Conservation (phyloP, 768 basidiomycete genomes). For the Candolleomyces efflorescens region DNA sequence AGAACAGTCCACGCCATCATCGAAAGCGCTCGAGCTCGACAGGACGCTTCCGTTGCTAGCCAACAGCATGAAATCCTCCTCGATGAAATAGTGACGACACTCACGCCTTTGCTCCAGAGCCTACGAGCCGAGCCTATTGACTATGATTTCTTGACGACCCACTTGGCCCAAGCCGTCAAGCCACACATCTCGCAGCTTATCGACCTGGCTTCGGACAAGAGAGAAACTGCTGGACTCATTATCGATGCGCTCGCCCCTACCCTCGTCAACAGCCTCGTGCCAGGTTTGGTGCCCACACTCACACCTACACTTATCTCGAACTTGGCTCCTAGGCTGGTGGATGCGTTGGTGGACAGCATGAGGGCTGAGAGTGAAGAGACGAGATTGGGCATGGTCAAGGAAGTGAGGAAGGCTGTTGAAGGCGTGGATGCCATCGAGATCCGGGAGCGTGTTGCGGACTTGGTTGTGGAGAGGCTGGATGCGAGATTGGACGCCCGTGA, state of each 20-base stretch:
- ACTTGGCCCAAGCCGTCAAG: constrained; percentile 81
- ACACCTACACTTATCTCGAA: not conserved
- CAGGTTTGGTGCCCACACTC: not conserved
- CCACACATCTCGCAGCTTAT: constrained; percentile 87
- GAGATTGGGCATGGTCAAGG: constrained; percentile 55
- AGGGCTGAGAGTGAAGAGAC: constrained; percentile 39
- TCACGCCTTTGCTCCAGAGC: constrained; percentile 58
- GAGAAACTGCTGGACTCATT: constrained; percentile 81
- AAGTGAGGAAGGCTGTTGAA: constrained; percentile 67
- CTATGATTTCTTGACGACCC: constrained; percentile 70
- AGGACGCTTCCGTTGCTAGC: constrained; percentile 43
- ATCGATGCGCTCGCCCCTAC: constrained; percentile 63
- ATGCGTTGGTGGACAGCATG: not conserved
- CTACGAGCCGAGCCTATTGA: constrained; percentile 67
- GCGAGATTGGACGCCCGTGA: constrained; percentile 78
- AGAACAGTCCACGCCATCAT: constrained; percentile 58
- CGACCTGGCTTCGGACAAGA: constrained; percentile 83
- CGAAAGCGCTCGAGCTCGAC: constrained; percentile 53
- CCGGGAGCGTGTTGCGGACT: constrained; percentile 85
- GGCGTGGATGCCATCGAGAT: constrained; percentile 83
- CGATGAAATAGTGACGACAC: constrained; percentile 51
- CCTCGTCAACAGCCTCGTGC: constrained; percentile 1
- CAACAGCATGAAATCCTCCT: constrained; percentile 58
- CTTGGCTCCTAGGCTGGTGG: not conserved
- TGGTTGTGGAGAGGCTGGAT: constrained; percentile 82